These are phyloP conservation scores for Aspergillus panamensis DNA, from an alignment of 495 filamentous ascomycete genomes.

Conservation along the genomic window DNA sequence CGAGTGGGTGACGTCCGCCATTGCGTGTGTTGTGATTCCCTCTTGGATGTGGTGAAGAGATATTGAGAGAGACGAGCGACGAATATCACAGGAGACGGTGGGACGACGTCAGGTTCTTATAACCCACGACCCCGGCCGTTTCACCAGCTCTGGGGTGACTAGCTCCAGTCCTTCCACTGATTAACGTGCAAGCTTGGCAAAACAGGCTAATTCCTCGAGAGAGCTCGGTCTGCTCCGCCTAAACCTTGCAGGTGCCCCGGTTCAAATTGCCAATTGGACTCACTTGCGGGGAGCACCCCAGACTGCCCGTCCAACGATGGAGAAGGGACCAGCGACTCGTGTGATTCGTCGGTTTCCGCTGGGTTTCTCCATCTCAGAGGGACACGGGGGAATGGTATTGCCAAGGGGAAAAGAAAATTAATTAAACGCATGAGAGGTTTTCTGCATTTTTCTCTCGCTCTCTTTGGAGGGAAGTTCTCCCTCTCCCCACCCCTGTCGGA, in stretches of 20 bases:
- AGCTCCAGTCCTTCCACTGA: background rate
- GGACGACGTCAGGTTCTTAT: constrained; percentile 6
- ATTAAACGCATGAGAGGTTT: too few relatives aligned
- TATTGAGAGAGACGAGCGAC: background rate
- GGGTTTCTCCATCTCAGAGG: too few relatives aligned
- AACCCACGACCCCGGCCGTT: background rate
- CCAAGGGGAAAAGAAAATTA: too few relatives aligned
- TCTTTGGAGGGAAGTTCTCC: constrained; percentile 8
- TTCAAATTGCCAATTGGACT: background rate
- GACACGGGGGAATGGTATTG: too few relatives aligned
- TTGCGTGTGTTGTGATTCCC: background rate
- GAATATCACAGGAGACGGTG: background rate
- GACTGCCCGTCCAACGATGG: constrained; percentile 3
- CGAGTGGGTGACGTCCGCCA: background rate
- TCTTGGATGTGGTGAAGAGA: background rate
- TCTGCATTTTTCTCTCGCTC: too few relatives aligned
- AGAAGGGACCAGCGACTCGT: background rate
- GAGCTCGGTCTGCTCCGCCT: background rate
- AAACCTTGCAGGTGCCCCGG: background rate
- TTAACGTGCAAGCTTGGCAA: background rate
- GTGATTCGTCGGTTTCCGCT: background rate
- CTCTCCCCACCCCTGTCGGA: background rate
- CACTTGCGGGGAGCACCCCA: constrained; percentile 7
- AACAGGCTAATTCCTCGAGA: background rate
- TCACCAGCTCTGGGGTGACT: background rate